Evolutionary conservation across 2,329 filamentous ascomycete species (phyloP), one percentile per base, ranked within the genome.

Genomic region (Aureobasidium subglaciale): DNA sequence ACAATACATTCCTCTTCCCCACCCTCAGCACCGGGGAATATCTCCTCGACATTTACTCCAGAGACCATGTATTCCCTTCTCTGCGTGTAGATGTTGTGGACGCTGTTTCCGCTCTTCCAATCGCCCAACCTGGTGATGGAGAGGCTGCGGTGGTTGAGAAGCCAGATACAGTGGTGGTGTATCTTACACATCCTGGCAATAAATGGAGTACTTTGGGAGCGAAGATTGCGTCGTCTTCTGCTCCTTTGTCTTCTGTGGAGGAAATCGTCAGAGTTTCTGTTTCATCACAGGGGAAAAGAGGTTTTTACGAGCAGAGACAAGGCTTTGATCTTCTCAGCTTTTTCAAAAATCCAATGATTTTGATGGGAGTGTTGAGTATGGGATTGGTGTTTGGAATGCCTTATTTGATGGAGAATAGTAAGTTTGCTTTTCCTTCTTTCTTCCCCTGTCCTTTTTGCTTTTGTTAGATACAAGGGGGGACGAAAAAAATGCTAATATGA

Each of bases 281-380:
- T 4, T 79, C 79, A 65, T 77, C 82, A 1, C 56, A 86, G 38
- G 84, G 77, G 5, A 68, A 67, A 55, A 93, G 90, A 79, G 78
- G 81, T 11, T 96, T 88, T 71, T 96, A 89, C 63, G 76, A 87
- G 64, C 83, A 89, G 69, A 78, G 90, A 65, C 78, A 80, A 58
- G 83, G 82, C 62, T 96, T 70, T 61, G 68, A 62, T 45, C 22
- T 91, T n/a, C 67, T 96, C 56, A 82, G 81, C 57, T 84, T 96
- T 56, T 77, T 96, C 64, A 93, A 93, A 77, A 96, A 89, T 68
- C 93, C 93, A 3, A 97, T 97, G 90, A 96, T 97, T 61, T 79
- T 99, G 59, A 86, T 99, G 76, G 90, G 87, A 4, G 73, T 95
- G 30, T 84, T 93, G 35, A 90, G 86, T 59, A 83, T 96, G 76